Conservation (phyloP, 2,329 filamentous ascomycete species). For the Trichoderma gracile region DNA sequence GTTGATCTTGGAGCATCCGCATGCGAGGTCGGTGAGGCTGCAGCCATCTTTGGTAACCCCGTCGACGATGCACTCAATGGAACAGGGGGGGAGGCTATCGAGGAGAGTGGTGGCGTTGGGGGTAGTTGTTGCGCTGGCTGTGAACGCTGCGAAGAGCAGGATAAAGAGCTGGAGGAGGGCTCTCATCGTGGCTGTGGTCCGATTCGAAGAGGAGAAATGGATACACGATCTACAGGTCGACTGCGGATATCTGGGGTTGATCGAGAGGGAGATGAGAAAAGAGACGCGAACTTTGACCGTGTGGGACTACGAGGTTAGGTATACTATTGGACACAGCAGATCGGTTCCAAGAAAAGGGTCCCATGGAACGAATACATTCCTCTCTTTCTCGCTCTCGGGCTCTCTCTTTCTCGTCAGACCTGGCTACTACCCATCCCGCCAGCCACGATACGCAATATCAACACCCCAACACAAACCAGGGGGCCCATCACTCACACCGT, state of each 20-base stretch:
- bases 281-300: neutral
- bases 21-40: constrained; percentile 38
- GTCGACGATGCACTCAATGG: constrained; percentile 40
- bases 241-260: neutral
- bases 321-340: neutral
- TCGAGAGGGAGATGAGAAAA: neutral
- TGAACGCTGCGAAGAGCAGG: constrained; percentile 26
- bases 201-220: neutral
- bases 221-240: neutral
- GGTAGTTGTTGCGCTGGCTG: constrained; percentile 22
- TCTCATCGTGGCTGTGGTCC: neutral
- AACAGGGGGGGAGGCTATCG: constrained; percentile 41
- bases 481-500: constrained; percentile 3
- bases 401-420: neutral
- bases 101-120: constrained; percentile 29
- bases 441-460: constrained; percentile 17
- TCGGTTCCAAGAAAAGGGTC: neutral
- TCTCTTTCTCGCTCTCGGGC: neutral
- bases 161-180: constrained; percentile 18
- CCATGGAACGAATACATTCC: neutral
- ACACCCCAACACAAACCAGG: constrained; percentile 20
- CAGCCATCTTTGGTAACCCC: constrained; percentile 40
- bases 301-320: neutral
- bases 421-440: neutral
- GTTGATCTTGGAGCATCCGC: constrained; percentile 43